Evolutionary conservation across 2,329 filamentous ascomycete species (phyloP), one percentile per base, ranked within the genome.

Genomic region (Hymenoscyphus repandus): DNA sequence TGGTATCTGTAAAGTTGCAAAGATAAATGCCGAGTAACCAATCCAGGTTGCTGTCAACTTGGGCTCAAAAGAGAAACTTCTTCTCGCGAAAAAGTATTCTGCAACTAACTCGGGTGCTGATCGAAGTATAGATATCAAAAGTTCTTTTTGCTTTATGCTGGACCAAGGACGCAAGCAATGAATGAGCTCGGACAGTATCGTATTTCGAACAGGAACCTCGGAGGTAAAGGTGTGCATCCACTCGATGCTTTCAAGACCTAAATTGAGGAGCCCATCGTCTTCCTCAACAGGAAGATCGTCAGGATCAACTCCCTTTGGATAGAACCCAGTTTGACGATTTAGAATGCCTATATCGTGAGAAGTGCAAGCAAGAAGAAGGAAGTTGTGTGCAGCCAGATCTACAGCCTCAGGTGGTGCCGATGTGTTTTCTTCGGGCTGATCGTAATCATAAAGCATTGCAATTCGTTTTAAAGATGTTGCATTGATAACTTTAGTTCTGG

Each of bases 1-100:
- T 1, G 85, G 82, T 33, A 95, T 73, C 51, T 85, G 79, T 41
- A 96, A 82, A 1, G 85, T 82, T 54, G 86, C 87, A 68, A 95
- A 95, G 5, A 99, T 71, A 55, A 97, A 89, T 0, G 90, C 83
- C 0, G 90, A 90, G 65, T 95, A 96, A 38, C 92, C 91, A 59
- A 97, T 88, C 93, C 93, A 99, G 0, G 90, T 93, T 40, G 90
- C 85, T 2, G 90, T 93, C 5, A 95, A 76, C 64, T 96, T 97
- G 0, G 93, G 91, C 38, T 97, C 91, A 56, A 95, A 90, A 0
- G 85, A 82, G 62, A 97, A 93, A 48, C 85, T 80, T 53, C 80
- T 83, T 64, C 90, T 91, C 64, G 81, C 84, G 39, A 83, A 75
- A 64, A 96, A 97, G 67, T 95, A 99, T 62, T 90, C 84, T 39